Evolutionary conservation across 176 grass and related monocot genomes (phyloP).

Genomic region (Oropetium thomaeum): DNA sequence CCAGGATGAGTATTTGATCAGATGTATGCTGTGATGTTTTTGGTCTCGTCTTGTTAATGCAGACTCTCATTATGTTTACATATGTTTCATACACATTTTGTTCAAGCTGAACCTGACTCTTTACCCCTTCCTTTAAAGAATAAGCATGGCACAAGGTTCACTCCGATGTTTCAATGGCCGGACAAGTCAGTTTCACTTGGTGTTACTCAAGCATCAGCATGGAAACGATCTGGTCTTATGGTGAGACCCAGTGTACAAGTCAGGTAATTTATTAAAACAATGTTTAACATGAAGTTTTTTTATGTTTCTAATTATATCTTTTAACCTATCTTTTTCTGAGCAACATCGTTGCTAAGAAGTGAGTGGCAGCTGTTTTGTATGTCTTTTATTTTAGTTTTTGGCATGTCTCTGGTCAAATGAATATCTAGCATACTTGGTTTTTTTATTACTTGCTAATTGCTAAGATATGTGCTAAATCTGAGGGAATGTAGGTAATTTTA

Average conservation of each 20-base stretch:
- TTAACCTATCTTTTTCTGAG: background rate
- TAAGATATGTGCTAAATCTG: background rate
- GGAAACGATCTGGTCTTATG: constrained; percentile 76
- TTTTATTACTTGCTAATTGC: background rate
- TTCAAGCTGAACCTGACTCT: constrained; percentile 2
- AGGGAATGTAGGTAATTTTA: background rate
- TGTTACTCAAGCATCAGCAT: constrained; percentile 67
- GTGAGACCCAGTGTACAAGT: constrained; percentile 79
- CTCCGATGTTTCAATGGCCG: constrained; percentile 73
- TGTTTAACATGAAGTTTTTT: constrained; percentile 1
- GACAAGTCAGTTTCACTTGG: constrained; percentile 79
- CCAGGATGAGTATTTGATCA: background rate
- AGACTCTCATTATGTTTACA: background rate
- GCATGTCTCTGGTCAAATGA: background rate
- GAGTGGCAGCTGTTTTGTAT: background rate
- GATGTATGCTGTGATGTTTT: background rate
- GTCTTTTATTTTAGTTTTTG: background rate
- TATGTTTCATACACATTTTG: background rate
- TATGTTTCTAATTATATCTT: background rate
- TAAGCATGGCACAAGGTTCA: constrained; percentile 63
- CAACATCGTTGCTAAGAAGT: background rate
- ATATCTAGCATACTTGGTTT: background rate
- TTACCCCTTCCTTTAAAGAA: constrained; percentile 35
- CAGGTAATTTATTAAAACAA: constrained; percentile 58
- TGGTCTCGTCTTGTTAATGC: background rate